These are phyloP conservation scores for Prunus kanzakura DNA, from an alignment of 306 rosid species.

Conservation along the genomic window DNA sequence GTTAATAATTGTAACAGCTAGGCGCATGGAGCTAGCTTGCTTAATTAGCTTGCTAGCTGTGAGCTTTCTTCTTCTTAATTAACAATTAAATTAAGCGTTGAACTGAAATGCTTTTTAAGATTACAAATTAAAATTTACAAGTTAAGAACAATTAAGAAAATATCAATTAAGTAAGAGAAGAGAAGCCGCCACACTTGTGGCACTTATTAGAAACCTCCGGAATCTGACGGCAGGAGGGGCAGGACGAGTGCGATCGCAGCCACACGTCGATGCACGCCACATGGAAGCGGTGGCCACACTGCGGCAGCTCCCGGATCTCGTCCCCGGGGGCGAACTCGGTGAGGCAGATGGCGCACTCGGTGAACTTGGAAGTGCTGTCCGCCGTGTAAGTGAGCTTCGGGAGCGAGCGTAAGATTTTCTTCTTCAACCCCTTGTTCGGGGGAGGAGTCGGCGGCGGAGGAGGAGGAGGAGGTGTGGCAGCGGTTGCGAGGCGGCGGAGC, in stretches of 20 bases:
- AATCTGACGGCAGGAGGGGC: slow-evolving; percentile 82
- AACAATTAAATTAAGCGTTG: neutral
- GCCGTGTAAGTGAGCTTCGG: slow-evolving; percentile 58
- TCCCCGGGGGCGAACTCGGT: slow-evolving; percentile 60
- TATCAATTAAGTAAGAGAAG: slow-evolving; percentile 9
- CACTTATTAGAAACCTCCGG: slow-evolving; percentile 42
- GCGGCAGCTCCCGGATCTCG: slow-evolving; percentile 74
- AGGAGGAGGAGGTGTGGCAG: neutral
- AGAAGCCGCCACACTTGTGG: slow-evolving; percentile 63
- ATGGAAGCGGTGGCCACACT: slow-evolving; percentile 77
- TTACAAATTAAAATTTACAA: neutral
- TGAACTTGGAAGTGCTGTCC: slow-evolving; percentile 44
- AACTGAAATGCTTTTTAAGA: neutral
- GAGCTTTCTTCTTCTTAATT: neutral
- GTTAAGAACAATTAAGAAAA: neutral
- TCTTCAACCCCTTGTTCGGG: slow-evolving; percentile 69
- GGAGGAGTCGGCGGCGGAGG: slow-evolving; percentile 21
- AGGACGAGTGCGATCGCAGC: slow-evolving; percentile 79
- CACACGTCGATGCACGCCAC: slow-evolving; percentile 72
- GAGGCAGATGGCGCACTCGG: slow-evolving; percentile 78
- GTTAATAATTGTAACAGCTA: too few species aligned
- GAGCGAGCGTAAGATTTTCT: slow-evolving; percentile 64
- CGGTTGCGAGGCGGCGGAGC: slow-evolving; percentile 41
- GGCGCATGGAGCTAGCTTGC: too few species aligned
- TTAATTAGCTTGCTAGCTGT: neutral